These are phyloP conservation scores for Solanum medicagineum DNA, from an alignment of 257 asterid species.

Conservation along the genomic window DNA sequence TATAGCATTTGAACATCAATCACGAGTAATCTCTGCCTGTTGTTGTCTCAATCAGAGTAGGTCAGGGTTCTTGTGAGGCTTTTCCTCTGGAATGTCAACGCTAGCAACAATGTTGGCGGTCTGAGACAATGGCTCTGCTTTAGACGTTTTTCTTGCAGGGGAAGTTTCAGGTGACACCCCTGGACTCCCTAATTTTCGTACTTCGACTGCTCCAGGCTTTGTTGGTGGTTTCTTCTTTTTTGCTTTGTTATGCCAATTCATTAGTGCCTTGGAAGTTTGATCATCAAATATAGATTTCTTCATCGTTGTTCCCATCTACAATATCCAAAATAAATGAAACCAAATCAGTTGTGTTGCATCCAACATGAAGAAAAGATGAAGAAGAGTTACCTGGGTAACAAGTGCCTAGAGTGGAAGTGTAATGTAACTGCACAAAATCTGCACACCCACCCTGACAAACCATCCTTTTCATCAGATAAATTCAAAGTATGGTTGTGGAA, in stretches of 20 bases:
- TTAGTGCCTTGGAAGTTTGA: slow-evolving; percentile 79
- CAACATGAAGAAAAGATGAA: not conserved
- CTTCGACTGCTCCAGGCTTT: not conserved
- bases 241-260: slow-evolving; percentile 73
- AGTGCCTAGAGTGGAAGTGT: slow-evolving; percentile 96
- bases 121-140: not conserved
- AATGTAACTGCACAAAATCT: slow-evolving; percentile 76
- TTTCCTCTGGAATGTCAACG: slow-evolving; percentile 24
- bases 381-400: slow-evolving; percentile 68
- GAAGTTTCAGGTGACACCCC: slow-evolving; percentile 24
- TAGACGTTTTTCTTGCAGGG: slow-evolving; percentile 3
- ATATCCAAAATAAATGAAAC: not conserved
- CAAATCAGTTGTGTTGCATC: not conserved
- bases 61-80: slow-evolving; percentile 1
- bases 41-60: slow-evolving; percentile 4
- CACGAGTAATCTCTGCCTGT: not conserved
- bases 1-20: not conserved
- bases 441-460: slow-evolving; percentile 55
- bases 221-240: slow-evolving; percentile 14
- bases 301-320: slow-evolving; percentile 91
- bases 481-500: not conserved
- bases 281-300: slow-evolving; percentile 84
- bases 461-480: not conserved
- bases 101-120: slow-evolving; percentile 31
- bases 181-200: slow-evolving; percentile 26